Percentiles rank a stretch among this genome's conserved stretches.
phyloP scores from a whole-genome alignment of 148 eudicot species.

The Camellia lanceoleosa region DNA sequence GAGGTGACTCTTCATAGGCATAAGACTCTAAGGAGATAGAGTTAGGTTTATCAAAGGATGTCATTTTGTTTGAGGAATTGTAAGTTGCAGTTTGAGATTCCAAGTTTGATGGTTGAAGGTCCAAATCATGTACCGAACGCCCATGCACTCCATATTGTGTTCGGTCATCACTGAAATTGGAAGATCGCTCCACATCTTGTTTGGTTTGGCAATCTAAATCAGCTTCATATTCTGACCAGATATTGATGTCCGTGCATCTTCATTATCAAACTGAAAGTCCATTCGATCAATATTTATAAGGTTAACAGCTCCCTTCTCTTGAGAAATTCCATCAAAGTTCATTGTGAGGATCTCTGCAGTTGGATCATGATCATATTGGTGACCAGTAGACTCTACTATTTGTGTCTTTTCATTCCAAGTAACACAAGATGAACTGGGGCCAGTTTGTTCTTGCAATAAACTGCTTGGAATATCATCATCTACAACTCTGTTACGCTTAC shows the following conservation, averaged over 20 bases:
- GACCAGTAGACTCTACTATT: conserved; percentile 36
- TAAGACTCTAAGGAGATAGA: conserved; percentile 17
- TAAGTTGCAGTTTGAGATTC: conserved; percentile 23
- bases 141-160: conserved; percentile 24
- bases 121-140: conserved; percentile 18
- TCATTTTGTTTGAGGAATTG: conserved; percentile 13
- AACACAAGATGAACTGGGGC: conserved; percentile 40
- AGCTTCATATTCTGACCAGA: conserved; percentile 48
- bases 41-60: conserved; percentile 15
- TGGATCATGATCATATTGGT: conserved; percentile 30
- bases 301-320: conserved; percentile 17
- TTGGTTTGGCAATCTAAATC: conserved; percentile 55
- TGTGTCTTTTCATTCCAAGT: conserved; percentile 79
- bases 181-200: conserved; percentile 26
- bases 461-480: conserved; percentile 29
- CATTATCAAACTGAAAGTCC: conserved; percentile 22
- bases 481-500: conserved; percentile 28
- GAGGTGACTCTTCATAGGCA: conserved; percentile 24
- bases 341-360: background rate
- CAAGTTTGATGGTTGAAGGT: conserved; percentile 24
- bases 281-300: conserved; percentile 20
- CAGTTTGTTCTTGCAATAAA: conserved; percentile 36
- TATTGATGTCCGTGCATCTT: conserved; percentile 18
- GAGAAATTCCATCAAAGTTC: conserved; percentile 19
- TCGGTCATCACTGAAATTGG: conserved; percentile 21